These are phyloP conservation scores for Fusarium decemcellulare DNA, from an alignment of 2,329 filamentous ascomycete species.

Conservation along the genomic window DNA sequence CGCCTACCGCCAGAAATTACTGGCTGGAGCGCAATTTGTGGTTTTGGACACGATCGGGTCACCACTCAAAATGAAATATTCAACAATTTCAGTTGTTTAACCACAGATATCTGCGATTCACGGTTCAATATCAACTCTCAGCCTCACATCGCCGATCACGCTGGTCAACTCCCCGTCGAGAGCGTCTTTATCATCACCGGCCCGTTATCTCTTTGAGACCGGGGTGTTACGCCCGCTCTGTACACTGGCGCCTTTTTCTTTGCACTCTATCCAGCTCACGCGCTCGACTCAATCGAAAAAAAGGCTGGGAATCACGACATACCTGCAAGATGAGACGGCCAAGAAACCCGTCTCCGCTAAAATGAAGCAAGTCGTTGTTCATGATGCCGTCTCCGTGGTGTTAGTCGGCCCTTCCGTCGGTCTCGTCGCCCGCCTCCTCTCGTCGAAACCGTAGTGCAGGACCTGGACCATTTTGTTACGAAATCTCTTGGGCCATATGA, in stretches of 20 bases:
- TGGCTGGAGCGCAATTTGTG: no score
- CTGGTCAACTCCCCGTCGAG: neutral
- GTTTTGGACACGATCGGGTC: no score
- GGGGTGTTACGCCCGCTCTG: no score
- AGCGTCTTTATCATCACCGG: neutral
- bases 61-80: no score
- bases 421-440: neutral
- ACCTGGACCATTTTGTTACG: neutral
- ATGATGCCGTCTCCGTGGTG: neutral
- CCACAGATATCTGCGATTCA: no score
- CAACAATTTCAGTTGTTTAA: no score
- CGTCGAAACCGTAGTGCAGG: neutral
- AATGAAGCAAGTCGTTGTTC: neutral
- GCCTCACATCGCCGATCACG: no score
- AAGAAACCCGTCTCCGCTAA: neutral
- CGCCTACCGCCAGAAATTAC: no score
- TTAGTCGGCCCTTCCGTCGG: neutral
- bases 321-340: neutral
- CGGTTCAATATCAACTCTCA: no score
- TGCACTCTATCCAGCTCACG: no score
- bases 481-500: conserved; percentile 1
- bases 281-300: neutral
- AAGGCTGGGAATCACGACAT: neutral
- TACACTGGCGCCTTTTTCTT: neutral
- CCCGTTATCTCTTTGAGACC: neutral